Evolutionary conservation across 2,329 filamentous ascomycete genomes (phyloP).

Genomic region (Trichoderma sp.): DNA sequence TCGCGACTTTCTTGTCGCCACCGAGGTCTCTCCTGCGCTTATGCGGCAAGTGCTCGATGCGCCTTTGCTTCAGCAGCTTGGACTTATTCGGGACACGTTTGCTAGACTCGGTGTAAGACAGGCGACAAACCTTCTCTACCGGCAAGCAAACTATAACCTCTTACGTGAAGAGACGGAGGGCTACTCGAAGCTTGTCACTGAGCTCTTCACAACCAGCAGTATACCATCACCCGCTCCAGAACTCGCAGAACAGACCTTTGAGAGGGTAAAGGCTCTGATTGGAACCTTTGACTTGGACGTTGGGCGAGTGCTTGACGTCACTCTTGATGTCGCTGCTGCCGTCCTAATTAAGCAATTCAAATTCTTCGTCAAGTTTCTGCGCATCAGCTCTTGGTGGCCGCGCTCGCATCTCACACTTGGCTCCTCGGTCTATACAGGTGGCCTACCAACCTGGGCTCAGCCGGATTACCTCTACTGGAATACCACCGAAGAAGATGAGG

Average conservation of each 20-base stretch:
- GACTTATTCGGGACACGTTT: conserved; percentile 84
- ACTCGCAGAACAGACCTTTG: conserved; percentile 81
- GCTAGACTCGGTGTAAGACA: conserved; percentile 80
- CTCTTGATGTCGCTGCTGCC: conserved; percentile 90
- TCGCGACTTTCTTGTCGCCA: conserved; percentile 69
- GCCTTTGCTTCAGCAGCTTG: conserved; percentile 70
- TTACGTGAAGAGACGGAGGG: conserved; percentile 94
- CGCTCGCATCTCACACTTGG: conserved; percentile 54
- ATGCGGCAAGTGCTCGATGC: conserved; percentile 86
- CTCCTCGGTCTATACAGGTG: conserved; percentile 54
- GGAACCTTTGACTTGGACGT: conserved; percentile 97
- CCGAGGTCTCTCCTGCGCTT: conserved; percentile 67
- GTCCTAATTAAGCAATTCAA: conserved; percentile 89
- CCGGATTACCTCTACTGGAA: conserved; percentile 67
- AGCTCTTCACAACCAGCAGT: conserved; percentile 87
- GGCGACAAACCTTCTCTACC: conserved; percentile 89
- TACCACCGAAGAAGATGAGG: conserved; percentile 69
- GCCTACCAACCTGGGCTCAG: conserved; percentile 83
- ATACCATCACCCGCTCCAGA: conserved; percentile 72
- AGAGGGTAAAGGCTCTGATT: conserved; percentile 90
- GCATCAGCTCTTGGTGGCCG: conserved; percentile 97
- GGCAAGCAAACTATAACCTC: conserved; percentile 95
- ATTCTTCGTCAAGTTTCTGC: conserved; percentile 91
- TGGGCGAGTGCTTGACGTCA: conserved; percentile 89
- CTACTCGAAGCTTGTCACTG: conserved; percentile 93